These are phyloP conservation scores for Apiospora rasikravindrae DNA, from an alignment of 2,329 filamentous ascomycete genomes.

Conservation along the genomic window DNA sequence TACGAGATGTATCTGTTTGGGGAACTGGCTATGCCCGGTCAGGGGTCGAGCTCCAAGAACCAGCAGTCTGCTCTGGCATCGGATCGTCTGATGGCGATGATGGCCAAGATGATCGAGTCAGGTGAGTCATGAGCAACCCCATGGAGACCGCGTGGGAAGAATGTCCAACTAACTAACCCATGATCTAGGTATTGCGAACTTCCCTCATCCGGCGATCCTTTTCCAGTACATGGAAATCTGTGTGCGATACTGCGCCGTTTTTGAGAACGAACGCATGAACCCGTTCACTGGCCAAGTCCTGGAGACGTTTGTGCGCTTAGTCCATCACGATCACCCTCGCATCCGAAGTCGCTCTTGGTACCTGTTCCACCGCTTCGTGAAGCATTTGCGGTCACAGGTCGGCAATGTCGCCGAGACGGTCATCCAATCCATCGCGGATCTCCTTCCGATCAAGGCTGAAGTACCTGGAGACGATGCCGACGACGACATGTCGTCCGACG, in stretches of 20 bases:
- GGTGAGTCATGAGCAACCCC: conserved; percentile 57
- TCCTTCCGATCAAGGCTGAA: conserved; percentile 90
- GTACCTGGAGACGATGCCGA: conserved; percentile 78
- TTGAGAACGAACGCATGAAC: conserved; percentile 73
- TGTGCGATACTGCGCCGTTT: conserved; percentile 90
- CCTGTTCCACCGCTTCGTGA: conserved; percentile 90
- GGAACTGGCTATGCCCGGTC: conserved; percentile 87
- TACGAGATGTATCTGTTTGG: conserved; percentile 97
- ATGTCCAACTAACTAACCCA: conserved; percentile 13
- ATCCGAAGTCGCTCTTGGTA: conserved; percentile 96
- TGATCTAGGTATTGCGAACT: conserved; percentile 74
- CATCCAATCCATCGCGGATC: conserved; percentile 86
- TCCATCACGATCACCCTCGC: conserved; percentile 86
- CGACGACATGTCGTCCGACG: conserved; percentile 94
- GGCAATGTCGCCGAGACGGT: conserved; percentile 90
- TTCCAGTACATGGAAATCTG: conserved; percentile 99
- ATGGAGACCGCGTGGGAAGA: conserved; percentile 32
- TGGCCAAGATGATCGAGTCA: conserved; percentile 93
- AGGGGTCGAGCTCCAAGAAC: conserved; percentile 85
- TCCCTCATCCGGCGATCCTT: conserved; percentile 88
- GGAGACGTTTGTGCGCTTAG: conserved; percentile 88
- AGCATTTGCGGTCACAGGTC: conserved; percentile 81
- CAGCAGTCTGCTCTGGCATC: conserved; percentile 80
- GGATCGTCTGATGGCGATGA: conserved; percentile 86
- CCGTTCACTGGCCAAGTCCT: conserved; percentile 84